phyloP scores from a whole-genome alignment of 2,329 filamentous ascomycete genomes.

The Trichoderma brevicompactum region DNA sequence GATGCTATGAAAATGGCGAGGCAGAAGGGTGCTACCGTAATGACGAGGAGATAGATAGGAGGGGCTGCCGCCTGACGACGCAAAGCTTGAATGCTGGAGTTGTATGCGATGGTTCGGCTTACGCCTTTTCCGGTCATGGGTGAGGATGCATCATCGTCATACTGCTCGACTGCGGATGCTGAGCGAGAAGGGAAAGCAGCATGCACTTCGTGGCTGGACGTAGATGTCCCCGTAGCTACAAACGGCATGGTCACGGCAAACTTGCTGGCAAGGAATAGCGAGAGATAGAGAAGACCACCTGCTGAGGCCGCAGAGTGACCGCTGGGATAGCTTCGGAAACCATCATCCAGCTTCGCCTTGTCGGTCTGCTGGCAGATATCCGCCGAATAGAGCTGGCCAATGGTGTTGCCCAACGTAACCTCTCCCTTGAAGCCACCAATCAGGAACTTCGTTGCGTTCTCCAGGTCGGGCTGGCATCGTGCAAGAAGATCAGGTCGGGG shows the following conservation, averaged over 20 bases:
- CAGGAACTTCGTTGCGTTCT: conserved; percentile 60
- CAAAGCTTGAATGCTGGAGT: conserved; percentile 43
- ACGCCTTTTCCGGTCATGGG: conserved; percentile 37
- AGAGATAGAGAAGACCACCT: conserved; percentile 81
- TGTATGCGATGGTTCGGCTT: conserved; percentile 35
- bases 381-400: conserved; percentile 73
- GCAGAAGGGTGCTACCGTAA: conserved; percentile 73
- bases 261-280: conserved; percentile 84
- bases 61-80: conserved; percentile 80
- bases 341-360: conserved; percentile 68
- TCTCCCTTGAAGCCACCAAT: conserved; percentile 64
- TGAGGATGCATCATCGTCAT: conserved; percentile 39
- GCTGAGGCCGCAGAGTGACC: conserved; percentile 69
- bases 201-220: conserved; percentile 52
- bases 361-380: conserved; percentile 74
- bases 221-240: conserved; percentile 56
- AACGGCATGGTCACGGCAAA: conserved; percentile 76
- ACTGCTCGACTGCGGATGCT: conserved; percentile 44
- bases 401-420: conserved; percentile 43
- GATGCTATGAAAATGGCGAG: conserved; percentile 80
- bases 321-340: conserved; percentile 75
- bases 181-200: conserved; percentile 78
- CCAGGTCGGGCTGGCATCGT: conserved; percentile 76
- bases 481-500: conserved; percentile 81
- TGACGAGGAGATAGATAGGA: conserved; percentile 74